phyloP scores from a whole-genome alignment of 2,329 filamentous ascomycete species.

The Rhexocercosporidium sp. region DNA sequence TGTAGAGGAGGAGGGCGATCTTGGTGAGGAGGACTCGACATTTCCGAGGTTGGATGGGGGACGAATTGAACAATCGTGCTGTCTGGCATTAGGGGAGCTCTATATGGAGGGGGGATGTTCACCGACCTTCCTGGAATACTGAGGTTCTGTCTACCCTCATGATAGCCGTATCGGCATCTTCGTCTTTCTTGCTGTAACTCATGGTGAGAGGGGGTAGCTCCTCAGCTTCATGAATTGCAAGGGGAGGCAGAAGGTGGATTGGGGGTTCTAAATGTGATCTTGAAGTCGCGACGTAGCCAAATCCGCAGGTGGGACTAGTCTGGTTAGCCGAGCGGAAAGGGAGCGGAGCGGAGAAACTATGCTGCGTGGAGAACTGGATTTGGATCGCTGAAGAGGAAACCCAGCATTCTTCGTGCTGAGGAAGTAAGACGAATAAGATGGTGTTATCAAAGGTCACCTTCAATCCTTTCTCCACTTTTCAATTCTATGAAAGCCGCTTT shows the following conservation, averaged over 20 bases:
- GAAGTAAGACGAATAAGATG: too few relatives aligned
- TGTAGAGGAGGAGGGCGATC: slow-evolving; percentile 94
- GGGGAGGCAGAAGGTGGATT: slow-evolving; percentile 28
- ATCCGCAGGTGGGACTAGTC: slow-evolving; percentile 36
- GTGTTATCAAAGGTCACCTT: too few relatives aligned
- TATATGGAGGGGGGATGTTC: slow-evolving; percentile 36
- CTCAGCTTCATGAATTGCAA: slow-evolving; percentile 45
- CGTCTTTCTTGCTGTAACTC: slow-evolving; percentile 99
- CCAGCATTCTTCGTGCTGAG: too few relatives aligned
- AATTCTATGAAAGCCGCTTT: too few relatives aligned
- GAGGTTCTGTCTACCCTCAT: slow-evolving; percentile 98
- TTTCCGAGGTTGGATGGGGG: slow-evolving; percentile 94
- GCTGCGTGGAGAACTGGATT: neutral
- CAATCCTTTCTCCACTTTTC: too few relatives aligned
- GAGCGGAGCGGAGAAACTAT: slow-evolving; percentile 17
- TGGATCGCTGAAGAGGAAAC: neutral
- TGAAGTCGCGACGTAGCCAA: slow-evolving; percentile 41
- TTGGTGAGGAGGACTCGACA: slow-evolving; percentile 97
- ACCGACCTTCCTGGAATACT: slow-evolving; percentile 95
- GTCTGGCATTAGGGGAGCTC: slow-evolving; percentile 47
- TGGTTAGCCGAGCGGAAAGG: slow-evolving; percentile 24
- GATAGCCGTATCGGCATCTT: slow-evolving; percentile 91
- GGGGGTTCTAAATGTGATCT: slow-evolving; percentile 23
- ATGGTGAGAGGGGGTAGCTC: slow-evolving; percentile 58
- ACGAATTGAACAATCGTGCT: slow-evolving; percentile 98